Evolutionary conservation across 495 filamentous ascomycete genomes (phyloP), one percentile per base, ranked within the genome.

Genomic region (Entonaema liquescens): DNA sequence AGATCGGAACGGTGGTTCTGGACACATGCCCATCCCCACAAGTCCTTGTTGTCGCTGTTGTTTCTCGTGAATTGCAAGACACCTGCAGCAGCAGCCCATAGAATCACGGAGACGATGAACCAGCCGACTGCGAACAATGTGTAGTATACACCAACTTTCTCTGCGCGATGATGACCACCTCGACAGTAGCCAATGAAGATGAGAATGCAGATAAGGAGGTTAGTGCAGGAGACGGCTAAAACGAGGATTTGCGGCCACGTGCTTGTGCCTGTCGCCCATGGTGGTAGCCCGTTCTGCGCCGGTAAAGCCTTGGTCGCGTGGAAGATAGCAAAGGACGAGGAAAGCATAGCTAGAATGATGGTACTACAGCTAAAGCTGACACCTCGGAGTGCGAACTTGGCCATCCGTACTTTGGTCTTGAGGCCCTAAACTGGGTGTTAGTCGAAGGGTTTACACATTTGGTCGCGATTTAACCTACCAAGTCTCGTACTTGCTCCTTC

Each of bases 21-120:
- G 28, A 93, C 91, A 76, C 95, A 99, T 3, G 92, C 86, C 95
- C 95, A 99, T 28, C 94, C 95, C 95, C 95, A 99, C 74, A 99
- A 84, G 77, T 98, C 95, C 74, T 97, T 85, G 62, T 89, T 90
- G 40, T 88, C 81, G 71, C 89, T 90, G 75, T 88, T 90, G 68
- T 86, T 82, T 74, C 91, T 91, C 36, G 87, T 88, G 73, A 89
- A 86, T 76, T 97, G 90, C 68, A 97, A 88, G 66, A 98, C 83
- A 58, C 90, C 94, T 7, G 94, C 95, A 19, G 90, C 93, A 31
- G 93, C 85, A 35, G 90, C 89, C 95, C 95, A 99, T 86, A 99
- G 93, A 73, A 97, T 81, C 68, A 97, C 91, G 74, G 90, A 95
- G 79, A 98, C 94, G 66, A 93, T 89, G 85, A 98, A 99, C 84